Percentiles rank a stretch among this genome's conserved stretches.
phyloP scores from a whole-genome alignment of 2,329 filamentous ascomycete species.

The Botryotinia narcissicola region DNA sequence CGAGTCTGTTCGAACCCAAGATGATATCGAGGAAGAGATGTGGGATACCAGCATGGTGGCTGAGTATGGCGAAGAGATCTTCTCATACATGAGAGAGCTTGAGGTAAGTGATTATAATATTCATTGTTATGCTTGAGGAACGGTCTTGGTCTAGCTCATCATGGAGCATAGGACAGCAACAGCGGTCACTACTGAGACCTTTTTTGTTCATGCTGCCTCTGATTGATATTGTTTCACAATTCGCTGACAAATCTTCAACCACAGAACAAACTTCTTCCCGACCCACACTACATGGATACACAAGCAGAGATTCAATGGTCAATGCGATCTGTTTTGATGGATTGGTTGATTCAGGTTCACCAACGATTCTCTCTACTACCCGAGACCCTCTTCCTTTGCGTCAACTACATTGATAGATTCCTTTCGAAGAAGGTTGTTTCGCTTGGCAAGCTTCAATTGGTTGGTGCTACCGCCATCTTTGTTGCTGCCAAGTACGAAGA shows the following conservation, averaged over 20 bases:
- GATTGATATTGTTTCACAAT: slow-evolving; percentile 11
- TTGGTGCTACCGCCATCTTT: slow-evolving; percentile 92
- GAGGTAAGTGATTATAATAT: slow-evolving; percentile 57
- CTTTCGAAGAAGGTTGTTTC: slow-evolving; percentile 93
- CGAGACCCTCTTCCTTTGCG: slow-evolving; percentile 89
- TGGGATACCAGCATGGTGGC: slow-evolving; percentile 98
- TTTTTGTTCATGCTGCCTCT: slow-evolving; percentile 11
- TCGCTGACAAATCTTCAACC: slow-evolving; percentile 22
- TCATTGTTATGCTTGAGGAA: neutral
- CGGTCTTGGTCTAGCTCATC: neutral
- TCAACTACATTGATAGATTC: slow-evolving; percentile 98
- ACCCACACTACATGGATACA: slow-evolving; percentile 92
- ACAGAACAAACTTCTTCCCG: slow-evolving; percentile 77
- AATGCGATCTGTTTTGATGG: slow-evolving; percentile 95
- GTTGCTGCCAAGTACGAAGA: slow-evolving; percentile 98
- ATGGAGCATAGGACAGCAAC: neutral
- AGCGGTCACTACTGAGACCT: neutral
- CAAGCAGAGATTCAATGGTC: slow-evolving; percentile 99
- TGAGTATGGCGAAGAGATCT: slow-evolving; percentile 95
- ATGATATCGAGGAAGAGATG: slow-evolving; percentile 82
- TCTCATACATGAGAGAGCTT: slow-evolving; percentile 82
- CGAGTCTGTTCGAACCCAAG: slow-evolving; percentile 46
- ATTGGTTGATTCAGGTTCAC: slow-evolving; percentile 97
- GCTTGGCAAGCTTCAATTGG: slow-evolving; percentile 89
- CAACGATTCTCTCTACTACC: slow-evolving; percentile 85